Evolutionary conservation across 306 rosid species (phyloP).

Genomic region (Rosa chinensis): DNA sequence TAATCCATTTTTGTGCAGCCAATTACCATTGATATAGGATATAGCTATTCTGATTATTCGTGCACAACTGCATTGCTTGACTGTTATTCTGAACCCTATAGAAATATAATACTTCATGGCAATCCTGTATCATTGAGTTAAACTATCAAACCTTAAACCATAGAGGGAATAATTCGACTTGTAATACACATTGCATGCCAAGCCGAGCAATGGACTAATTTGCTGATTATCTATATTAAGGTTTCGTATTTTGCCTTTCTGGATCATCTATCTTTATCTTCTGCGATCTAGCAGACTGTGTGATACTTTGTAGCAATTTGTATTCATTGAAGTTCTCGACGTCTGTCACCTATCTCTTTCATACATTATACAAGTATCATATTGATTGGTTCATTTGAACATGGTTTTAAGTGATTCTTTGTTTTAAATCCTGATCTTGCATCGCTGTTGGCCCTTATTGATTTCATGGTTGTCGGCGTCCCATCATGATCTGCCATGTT

Average conservation of each 20-base stretch:
- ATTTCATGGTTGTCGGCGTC: too few relatives aligned
- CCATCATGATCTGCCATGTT: neutral
- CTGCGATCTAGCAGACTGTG: neutral
- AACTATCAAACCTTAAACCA: neutral
- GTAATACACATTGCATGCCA: neutral
- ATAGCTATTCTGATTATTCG: neutral
- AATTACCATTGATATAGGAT: neutral
- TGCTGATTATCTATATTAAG: neutral
- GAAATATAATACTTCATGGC: neutral
- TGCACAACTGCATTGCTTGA: neutral
- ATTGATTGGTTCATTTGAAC: neutral
- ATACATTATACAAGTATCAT: neutral
- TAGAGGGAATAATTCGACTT: neutral
- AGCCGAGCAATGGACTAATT: neutral
- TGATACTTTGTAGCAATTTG: neutral
- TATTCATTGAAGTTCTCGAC: neutral
- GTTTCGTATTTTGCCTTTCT: neutral
- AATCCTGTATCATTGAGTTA: neutral
- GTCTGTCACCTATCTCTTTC: neutral
- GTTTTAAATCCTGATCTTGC: neutral
- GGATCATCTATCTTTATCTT: neutral
- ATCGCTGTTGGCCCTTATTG: too few relatives aligned
- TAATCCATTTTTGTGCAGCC: neutral
- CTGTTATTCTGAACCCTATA: neutral
- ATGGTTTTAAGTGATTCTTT: neutral